Conservation (phyloP, 2,329 filamentous ascomycete genomes). For the Trichoderma breve region DNA sequence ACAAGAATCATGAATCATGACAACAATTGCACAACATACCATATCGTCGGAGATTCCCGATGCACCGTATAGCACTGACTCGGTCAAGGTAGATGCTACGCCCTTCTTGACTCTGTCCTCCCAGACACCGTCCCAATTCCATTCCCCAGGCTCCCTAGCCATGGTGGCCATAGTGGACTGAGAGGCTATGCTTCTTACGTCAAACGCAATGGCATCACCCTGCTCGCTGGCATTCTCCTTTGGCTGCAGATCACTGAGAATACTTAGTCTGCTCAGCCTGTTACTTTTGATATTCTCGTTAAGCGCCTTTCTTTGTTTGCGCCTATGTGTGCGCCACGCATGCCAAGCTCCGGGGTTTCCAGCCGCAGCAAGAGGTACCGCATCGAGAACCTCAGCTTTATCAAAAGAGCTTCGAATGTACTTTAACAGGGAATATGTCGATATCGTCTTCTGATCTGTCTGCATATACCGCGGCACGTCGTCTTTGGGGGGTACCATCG, state of each 20-base stretch:
- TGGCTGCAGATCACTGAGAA: neutral
- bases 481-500: constrained; percentile 29
- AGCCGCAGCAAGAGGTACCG: constrained; percentile 74
- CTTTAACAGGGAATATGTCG: constrained; percentile 66
- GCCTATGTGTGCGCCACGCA: constrained; percentile 77
- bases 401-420: constrained; percentile 85
- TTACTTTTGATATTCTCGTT: neutral
- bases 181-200: neutral
- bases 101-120: constrained; percentile 81
- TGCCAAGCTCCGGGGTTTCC: constrained; percentile 93
- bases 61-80: constrained; percentile 73
- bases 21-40: constrained; percentile 47
- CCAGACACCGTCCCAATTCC: constrained; percentile 99
- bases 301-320: constrained; percentile 31
- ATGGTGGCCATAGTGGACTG: constrained; percentile 20
- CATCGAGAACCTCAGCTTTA: constrained; percentile 72
- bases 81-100: constrained; percentile 73
- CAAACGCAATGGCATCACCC: constrained; percentile 15
- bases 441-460: constrained; percentile 44
- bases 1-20: neutral
- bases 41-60: constrained; percentile 64
- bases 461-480: constrained; percentile 41
- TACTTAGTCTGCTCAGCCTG: neutral
- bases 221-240: constrained; percentile 9
- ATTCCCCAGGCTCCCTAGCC: constrained; percentile 63